A percentile compares a stretch with the other conserved stretches of the same genome.
These are phyloP conservation scores for Mycothermus thermophilus DNA, from an alignment of 495 filamentous ascomycete genomes.

Conservation along the genomic window DNA sequence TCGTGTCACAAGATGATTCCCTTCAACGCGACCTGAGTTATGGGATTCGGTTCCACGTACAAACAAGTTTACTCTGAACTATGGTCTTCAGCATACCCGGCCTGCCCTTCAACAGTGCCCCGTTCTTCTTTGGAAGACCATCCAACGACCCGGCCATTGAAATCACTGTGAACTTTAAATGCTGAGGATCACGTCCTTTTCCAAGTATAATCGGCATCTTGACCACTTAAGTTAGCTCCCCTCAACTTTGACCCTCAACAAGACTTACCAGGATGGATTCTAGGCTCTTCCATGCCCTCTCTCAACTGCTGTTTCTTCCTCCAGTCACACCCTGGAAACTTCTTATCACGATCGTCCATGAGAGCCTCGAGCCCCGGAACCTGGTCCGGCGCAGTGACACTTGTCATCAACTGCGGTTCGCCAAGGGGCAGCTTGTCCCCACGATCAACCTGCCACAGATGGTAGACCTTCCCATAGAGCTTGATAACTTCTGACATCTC, in stretches of 20 bases:
- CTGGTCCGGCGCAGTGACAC: constrained; percentile 46
- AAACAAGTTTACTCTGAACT: no score
- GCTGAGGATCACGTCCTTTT: constrained; percentile 3
- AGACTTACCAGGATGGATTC: constrained; percentile 39
- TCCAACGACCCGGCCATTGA: no score
- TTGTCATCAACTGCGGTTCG: constrained; percentile 63
- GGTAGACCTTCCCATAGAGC: constrained; percentile 83
- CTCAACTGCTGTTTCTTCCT: constrained; percentile 49
- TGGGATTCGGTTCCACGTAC: no score
- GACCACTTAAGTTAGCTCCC: not conserved
- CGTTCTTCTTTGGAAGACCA: no score
- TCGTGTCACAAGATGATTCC: no score
- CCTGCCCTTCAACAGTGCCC: no score
- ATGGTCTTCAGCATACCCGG: no score
- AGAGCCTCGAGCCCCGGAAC: constrained; percentile 44
- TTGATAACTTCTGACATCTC: constrained; percentile 63
- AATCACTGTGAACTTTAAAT: no score
- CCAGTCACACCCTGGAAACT: constrained; percentile 44
- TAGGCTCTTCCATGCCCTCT: constrained; percentile 41
- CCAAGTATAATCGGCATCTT: constrained; percentile 12
- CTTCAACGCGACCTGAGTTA: no score
- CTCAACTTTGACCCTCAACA: constrained; percentile 5
- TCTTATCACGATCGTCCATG: constrained; percentile 50
- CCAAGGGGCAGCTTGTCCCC: constrained; percentile 66
- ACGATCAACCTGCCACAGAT: constrained; percentile 78